Evolutionary conservation across 2,329 filamentous ascomycete species (phyloP).

Genomic region (Canariomyces notabilis): DNA sequence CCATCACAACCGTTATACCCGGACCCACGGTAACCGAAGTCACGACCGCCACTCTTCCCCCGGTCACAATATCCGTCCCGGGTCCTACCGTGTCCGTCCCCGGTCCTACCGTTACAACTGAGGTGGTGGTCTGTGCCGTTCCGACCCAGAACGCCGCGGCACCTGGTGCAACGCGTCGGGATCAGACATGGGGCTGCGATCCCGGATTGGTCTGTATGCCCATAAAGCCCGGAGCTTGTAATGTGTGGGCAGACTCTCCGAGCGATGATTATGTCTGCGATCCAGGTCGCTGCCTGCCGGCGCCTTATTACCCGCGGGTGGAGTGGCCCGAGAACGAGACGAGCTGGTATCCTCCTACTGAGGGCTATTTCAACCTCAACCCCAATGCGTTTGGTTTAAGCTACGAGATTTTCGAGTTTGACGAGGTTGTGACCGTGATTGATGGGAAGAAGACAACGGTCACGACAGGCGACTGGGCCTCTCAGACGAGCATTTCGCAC

Average conservation of each 20-base stretch:
- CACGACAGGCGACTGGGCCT: slow-evolving; percentile 52
- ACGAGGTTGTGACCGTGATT: slow-evolving; percentile 33
- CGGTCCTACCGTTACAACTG: slow-evolving; percentile 26
- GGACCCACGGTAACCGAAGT: slow-evolving; percentile 24
- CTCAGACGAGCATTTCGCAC: slow-evolving; percentile 45
- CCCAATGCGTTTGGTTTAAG: slow-evolving; percentile 58
- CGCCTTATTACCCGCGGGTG: slow-evolving; percentile 35
- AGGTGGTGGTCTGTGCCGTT: slow-evolving; percentile 39
- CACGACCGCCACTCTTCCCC: slow-evolving; percentile 18
- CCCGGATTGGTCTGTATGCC: slow-evolving; percentile 50
- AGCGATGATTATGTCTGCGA: slow-evolving; percentile 43
- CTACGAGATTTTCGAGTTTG: slow-evolving; percentile 54
- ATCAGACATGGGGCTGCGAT: slow-evolving; percentile 46
- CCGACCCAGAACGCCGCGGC: slow-evolving; percentile 35
- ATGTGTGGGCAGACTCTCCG: slow-evolving; percentile 47
- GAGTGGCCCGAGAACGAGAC: slow-evolving; percentile 44
- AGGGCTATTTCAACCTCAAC: slow-evolving; percentile 61
- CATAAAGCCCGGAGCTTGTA: slow-evolving; percentile 45
- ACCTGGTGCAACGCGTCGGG: slow-evolving; percentile 14
- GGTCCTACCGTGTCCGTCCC: slow-evolving; percentile 25
- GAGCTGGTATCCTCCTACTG: slow-evolving; percentile 46
- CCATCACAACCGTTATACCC: slow-evolving; percentile 22
- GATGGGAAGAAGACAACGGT: slow-evolving; percentile 39
- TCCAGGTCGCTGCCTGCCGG: slow-evolving; percentile 38
- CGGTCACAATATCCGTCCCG: slow-evolving; percentile 23